Conservation (phyloP, 176 grass and related monocot species). For the Musa schizocarpa region DNA sequence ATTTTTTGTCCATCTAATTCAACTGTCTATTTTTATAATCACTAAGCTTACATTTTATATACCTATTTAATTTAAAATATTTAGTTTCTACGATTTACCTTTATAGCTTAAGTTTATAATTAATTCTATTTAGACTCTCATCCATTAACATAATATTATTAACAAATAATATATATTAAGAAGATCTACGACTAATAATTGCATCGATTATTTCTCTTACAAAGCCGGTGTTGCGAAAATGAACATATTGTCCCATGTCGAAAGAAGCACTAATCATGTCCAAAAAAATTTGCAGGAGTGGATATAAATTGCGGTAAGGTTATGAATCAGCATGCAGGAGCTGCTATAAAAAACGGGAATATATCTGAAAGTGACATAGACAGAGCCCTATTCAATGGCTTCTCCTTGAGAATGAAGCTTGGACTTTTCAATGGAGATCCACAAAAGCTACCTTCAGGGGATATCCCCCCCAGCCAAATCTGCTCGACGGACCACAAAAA, state of each 20-base stretch:
- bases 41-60: too few species aligned
- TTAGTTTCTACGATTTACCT: too few species aligned
- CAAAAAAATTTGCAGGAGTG: constrained; percentile 58
- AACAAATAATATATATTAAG: too few species aligned
- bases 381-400: constrained; percentile 69
- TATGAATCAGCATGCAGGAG: constrained; percentile 47
- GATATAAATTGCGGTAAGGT: constrained; percentile 80
- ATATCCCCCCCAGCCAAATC: constrained; percentile 56
- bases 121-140: too few species aligned
- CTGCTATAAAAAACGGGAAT: constrained; percentile 60
- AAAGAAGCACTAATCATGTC: not conserved
- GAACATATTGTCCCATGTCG: not conserved
- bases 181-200: too few species aligned
- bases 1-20: too few species aligned
- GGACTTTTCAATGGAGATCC: constrained; percentile 82
- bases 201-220: too few species aligned
- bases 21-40: too few species aligned
- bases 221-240: not conserved
- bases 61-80: too few species aligned
- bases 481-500: constrained; percentile 67
- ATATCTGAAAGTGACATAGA: constrained; percentile 66
- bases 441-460: constrained; percentile 36
- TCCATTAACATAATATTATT: too few species aligned
- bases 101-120: too few species aligned
- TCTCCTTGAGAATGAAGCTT: constrained; percentile 58